phyloP scores from a whole-genome alignment of 1,139 yeast genomes.

The Lodderomyces beijingensis region DNA sequence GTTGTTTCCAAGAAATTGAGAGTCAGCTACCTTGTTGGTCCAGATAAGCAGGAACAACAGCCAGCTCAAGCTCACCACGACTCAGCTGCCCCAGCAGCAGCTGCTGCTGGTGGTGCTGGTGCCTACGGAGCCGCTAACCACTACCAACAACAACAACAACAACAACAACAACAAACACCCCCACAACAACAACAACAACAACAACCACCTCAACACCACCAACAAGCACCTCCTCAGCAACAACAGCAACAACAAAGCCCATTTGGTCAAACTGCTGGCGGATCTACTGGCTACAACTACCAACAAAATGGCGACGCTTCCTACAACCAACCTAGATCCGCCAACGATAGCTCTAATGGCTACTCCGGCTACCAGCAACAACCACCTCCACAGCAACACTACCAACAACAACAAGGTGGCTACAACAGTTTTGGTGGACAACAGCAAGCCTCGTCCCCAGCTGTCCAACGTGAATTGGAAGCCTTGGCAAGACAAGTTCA shows the following conservation, averaged over 20 bases:
- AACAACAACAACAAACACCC: constrained; percentile 3
- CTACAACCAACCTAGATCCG: constrained; percentile 9
- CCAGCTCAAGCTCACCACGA: constrained; percentile 6
- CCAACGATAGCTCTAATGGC: constrained; percentile 12
- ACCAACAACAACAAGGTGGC: constrained; percentile 4
- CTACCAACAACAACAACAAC: constrained; percentile 10
- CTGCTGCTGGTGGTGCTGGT: constrained; percentile 4
- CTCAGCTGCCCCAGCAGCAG: constrained; percentile 5
- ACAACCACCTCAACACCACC: constrained; percentile 1
- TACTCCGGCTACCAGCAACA: constrained; percentile 7
- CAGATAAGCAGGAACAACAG: constrained; percentile 13
- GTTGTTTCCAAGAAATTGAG: constrained; percentile 72
- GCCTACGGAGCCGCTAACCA: constrained; percentile 5
- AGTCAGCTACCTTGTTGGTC: constrained; percentile 56
- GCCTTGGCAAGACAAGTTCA: constrained; percentile 40
- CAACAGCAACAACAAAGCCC: constrained; percentile 5
- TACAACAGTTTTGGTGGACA: constrained; percentile 6
- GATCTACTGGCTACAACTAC: constrained; percentile 12
- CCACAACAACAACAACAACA: constrained; percentile 3
- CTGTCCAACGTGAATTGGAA: constrained; percentile 26
- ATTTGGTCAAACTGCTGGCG: constrained; percentile 9
- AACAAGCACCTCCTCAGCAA: constrained; percentile 5
- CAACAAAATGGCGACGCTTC: constrained; percentile 10
- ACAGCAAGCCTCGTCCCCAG: constrained; percentile 12
- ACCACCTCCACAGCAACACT: constrained; percentile 8